Evolutionary conservation across 495 filamentous ascomycete genomes (phyloP), one percentile per base, ranked within the genome.

Genomic region (Antarctomyces pellizariae): DNA sequence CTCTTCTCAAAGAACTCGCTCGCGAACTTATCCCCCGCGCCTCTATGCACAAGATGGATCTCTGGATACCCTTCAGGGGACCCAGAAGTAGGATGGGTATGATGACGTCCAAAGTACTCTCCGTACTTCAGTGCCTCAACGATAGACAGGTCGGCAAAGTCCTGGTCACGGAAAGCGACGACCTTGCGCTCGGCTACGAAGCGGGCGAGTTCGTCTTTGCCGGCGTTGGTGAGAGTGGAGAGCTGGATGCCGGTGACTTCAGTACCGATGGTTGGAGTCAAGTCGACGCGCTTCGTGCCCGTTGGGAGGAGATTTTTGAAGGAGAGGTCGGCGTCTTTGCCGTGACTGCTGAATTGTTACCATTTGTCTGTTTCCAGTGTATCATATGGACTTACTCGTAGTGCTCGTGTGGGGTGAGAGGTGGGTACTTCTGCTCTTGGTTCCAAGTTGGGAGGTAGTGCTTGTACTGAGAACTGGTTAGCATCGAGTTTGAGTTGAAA

Each of bases 381-480:
- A n/a, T n/a, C n/a, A n/a, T n/a, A n/a, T n/a, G n/a, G n/a, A n/a
- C n/a, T n/a, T n/a, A n/a, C 24, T 89, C 77, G 28, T 55, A 46
- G 44, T 83, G 74, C 25, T 56, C 52, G 39, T 79, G 83, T 0
- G 63, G 63, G 43, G 71, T 42, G 5, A 83, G 59, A 2, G 73
- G 62, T 1, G 58, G 50, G 40, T 71, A 79, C 56, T 66, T 60
- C 30, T 54, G 41, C 21, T 50, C 46, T 15, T 41, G 44, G 36
- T 75, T 59, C 73, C 73, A 83, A 2, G 67, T 71, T 5, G 75
- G 73, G 7, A 84, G 59, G 44, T 84, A 84, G 41, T 82, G 56
- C 1, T 67, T 68, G 40, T 74, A 82, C 71, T 48, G 53, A 47
- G 12, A 47, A 41, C 30, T 54, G 48, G n/a, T n/a, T 56, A 6